These are phyloP conservation scores for Lignosus rhinocerotis DNA, from an alignment of 1,284 basidiomycete species.

Conservation along the genomic window DNA sequence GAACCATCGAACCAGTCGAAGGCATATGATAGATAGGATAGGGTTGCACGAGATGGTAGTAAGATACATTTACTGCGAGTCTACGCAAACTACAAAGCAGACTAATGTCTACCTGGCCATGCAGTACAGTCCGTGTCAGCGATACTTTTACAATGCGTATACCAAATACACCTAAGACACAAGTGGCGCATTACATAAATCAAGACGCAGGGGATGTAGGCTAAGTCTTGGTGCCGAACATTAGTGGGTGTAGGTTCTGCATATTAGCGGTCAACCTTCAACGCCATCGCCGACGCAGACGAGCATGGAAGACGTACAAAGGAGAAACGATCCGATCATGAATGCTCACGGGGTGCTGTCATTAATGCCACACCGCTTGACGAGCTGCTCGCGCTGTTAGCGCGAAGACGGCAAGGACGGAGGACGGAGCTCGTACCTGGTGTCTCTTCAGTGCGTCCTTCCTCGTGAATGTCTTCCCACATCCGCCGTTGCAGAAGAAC, in stretches of 20 bases:
- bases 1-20: slow-evolving; percentile 34
- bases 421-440: slow-evolving; percentile 47
- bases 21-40: slow-evolving; percentile 14
- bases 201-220: slow-evolving; percentile 23
- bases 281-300: neutral
- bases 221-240: slow-evolving; percentile 24
- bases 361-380: slow-evolving; percentile 73
- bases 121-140: slow-evolving; percentile 24
- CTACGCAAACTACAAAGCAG: slow-evolving; percentile 24
- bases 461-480: slow-evolving; percentile 80
- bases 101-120: slow-evolving; percentile 18
- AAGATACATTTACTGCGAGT: slow-evolving; percentile 26
- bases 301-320: slow-evolving; percentile 12
- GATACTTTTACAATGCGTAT: slow-evolving; percentile 27
- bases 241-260: slow-evolving; percentile 28
- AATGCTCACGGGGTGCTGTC: slow-evolving; percentile 48
- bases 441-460: slow-evolving; percentile 82
- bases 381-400: slow-evolving; percentile 50
- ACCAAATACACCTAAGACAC: slow-evolving; percentile 25
- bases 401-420: neutral
- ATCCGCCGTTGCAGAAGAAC: slow-evolving; percentile 76
- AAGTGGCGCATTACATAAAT: slow-evolving; percentile 23
- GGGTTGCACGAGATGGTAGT: slow-evolving; percentile 18
- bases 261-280: slow-evolving; percentile 7
- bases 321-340: slow-evolving; percentile 21